A percentile compares a stretch with the other conserved stretches of the same genome.
These are phyloP conservation scores for Cladosporium velox DNA, from an alignment of 2,329 filamentous ascomycete genomes.

Conservation along the genomic window DNA sequence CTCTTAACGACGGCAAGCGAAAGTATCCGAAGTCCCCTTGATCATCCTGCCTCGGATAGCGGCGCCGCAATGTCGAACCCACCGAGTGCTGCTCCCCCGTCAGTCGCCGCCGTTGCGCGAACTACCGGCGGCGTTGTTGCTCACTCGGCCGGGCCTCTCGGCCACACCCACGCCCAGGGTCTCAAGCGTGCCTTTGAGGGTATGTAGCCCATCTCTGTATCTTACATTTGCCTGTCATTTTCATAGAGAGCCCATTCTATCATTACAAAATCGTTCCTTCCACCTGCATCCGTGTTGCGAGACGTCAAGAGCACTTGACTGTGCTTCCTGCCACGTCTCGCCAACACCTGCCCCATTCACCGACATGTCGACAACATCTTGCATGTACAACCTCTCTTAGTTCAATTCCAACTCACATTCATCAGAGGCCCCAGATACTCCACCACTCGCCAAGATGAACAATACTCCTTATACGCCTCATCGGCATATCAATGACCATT, in stretches of 20 bases:
- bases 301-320: neutral
- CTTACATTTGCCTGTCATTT: neutral
- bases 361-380: constrained; percentile 16
- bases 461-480: constrained; percentile 63
- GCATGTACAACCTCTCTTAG: neutral
- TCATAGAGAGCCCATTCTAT: neutral
- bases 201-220: constrained; percentile 9
- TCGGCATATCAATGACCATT: constrained; percentile 86
- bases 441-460: constrained; percentile 37
- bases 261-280: too few relatives aligned
- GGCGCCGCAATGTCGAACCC: constrained; percentile 15
- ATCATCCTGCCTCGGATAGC: constrained; percentile 6
- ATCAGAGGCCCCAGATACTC: constrained; percentile 23
- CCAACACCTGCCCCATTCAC: constrained; percentile 7
- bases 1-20: constrained; percentile 7
- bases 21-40: neutral
- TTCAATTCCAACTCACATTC: neutral
- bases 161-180: constrained; percentile 19
- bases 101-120: constrained; percentile 12
- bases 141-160: constrained; percentile 18
- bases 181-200: constrained; percentile 20
- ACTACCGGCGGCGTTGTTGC: constrained; percentile 7
- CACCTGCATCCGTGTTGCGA: neutral
- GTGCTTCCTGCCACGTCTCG: constrained; percentile 6
- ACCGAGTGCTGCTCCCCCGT: constrained; percentile 4